phyloP scores from a whole-genome alignment of 2,329 filamentous ascomycete genomes.

The Madurella fahalii region DNA sequence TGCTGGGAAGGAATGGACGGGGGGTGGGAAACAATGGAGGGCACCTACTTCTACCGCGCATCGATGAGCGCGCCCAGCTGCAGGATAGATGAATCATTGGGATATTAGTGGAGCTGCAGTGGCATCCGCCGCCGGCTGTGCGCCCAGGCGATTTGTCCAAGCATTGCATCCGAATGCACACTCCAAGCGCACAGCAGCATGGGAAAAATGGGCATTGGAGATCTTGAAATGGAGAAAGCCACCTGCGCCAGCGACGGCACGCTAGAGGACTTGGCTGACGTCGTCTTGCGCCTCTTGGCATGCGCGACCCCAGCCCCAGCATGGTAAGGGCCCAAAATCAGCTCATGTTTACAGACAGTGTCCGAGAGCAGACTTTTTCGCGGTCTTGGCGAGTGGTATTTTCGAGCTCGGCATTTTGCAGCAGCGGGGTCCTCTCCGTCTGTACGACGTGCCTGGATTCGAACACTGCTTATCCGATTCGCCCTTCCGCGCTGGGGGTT shows the following conservation, averaged over 20 bases:
- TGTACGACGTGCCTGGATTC: background rate
- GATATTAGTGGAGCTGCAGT: background rate
- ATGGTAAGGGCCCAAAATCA: slow-evolving; percentile 20
- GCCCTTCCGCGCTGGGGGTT: background rate
- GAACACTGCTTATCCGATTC: slow-evolving; percentile 10
- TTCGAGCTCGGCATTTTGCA: background rate
- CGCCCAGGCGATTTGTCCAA: slow-evolving; percentile 7
- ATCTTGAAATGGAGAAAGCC: slow-evolving; percentile 14
- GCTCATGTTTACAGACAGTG: slow-evolving; percentile 11
- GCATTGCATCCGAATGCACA: slow-evolving; percentile 1
- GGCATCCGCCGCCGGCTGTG: background rate
- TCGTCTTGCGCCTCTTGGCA: slow-evolving; percentile 13
- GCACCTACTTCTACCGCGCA: background rate
- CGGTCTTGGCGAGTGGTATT: background rate
- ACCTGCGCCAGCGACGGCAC: slow-evolving; percentile 6
- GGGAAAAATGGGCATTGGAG: slow-evolving; percentile 13
- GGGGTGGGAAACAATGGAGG: background rate
- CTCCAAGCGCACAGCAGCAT: background rate
- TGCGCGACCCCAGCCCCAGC: slow-evolving; percentile 4
- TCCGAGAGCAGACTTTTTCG: slow-evolving; percentile 15
- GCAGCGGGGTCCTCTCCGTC: background rate
- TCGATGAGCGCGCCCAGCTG: slow-evolving; percentile 2
- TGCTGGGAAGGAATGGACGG: background rate
- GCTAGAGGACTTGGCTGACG: slow-evolving; percentile 23
- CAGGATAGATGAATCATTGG: background rate